A percentile compares a stretch with the other conserved stretches of the same genome.
phyloP scores from a whole-genome alignment of 177 flowering plant genomes.

The Vitis hybrid region DNA sequence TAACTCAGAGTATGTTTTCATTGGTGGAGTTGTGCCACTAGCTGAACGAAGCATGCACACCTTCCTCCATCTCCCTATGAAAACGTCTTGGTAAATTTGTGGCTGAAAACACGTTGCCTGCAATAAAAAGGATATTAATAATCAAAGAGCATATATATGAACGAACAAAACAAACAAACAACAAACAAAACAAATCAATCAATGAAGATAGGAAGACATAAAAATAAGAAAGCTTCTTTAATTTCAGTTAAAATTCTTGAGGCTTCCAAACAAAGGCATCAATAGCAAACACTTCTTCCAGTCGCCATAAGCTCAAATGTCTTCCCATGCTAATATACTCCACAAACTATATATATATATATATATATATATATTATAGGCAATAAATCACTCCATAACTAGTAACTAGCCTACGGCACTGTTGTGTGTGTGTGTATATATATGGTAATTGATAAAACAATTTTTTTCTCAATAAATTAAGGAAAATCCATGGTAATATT shows the following conservation, averaged over 20 bases:
- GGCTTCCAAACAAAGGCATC: background rate
- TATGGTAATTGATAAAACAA: no score
- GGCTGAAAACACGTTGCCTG: conserved; percentile 98
- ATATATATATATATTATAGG: no score
- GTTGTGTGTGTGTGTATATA: no score
- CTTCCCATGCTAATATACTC: no score
- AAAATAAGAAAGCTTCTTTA: background rate
- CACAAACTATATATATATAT: no score
- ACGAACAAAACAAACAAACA: background rate
- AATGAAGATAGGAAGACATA: background rate
- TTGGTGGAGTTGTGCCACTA: conserved; percentile 95
- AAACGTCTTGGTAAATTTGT: conserved; percentile 86
- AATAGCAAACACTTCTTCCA: background rate
- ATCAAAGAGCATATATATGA: background rate
- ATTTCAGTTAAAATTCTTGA: background rate
- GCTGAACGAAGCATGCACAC: conserved; percentile 86
- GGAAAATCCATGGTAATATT: no score
- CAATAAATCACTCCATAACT: no score
- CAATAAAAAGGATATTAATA: conserved; percentile 15
- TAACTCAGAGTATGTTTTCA: conserved; percentile 83
- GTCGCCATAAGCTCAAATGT: no score
- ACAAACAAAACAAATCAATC: background rate
- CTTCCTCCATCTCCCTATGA: conserved; percentile 90
- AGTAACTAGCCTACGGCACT: no score
- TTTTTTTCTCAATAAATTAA: no score